phyloP scores from a whole-genome alignment of 139 green algal genomes.

The Raphidocelis subcapitata region DNA sequence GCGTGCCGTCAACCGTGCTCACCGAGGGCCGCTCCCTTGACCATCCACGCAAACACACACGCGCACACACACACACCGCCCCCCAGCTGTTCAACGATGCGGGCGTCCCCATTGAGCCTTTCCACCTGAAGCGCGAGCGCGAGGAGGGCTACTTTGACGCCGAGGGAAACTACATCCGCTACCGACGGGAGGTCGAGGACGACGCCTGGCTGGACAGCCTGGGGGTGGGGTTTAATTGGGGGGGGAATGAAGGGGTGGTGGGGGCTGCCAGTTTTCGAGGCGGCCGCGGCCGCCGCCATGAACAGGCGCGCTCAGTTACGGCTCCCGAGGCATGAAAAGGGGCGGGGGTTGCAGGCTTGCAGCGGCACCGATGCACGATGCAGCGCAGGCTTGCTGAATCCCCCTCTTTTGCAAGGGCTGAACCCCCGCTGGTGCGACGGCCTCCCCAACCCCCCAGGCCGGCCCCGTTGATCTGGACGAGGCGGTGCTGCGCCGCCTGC shows the following conservation, averaged over 20 bases:
- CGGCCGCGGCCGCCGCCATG: too few relatives aligned
- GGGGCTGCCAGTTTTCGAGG: too few relatives aligned
- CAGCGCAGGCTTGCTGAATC: too few relatives aligned
- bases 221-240: constrained; percentile 36
- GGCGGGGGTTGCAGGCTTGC: too few relatives aligned
- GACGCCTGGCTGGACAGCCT: constrained; percentile 72
- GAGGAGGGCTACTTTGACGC: constrained; percentile 55
- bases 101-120: constrained; percentile 79
- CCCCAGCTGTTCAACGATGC: constrained; percentile 46
- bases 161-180: constrained; percentile 73
- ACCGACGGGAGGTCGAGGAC: constrained; percentile 41
- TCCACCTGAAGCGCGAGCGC: constrained; percentile 76
- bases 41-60: background rate
- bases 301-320: too few relatives aligned
- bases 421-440: too few relatives aligned
- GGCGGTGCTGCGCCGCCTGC: background rate
- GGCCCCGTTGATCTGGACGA: background rate
- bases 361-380: too few relatives aligned
- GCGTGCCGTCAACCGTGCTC: too few relatives aligned
- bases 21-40: too few relatives aligned
- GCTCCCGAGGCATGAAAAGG: too few relatives aligned
- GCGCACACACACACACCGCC: background rate
- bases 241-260: too few relatives aligned
- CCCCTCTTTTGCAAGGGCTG: too few relatives aligned
- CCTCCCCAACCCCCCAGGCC: background rate